Conservation (phyloP, 306 rosid species). For the Abrus pulchellus region DNA sequence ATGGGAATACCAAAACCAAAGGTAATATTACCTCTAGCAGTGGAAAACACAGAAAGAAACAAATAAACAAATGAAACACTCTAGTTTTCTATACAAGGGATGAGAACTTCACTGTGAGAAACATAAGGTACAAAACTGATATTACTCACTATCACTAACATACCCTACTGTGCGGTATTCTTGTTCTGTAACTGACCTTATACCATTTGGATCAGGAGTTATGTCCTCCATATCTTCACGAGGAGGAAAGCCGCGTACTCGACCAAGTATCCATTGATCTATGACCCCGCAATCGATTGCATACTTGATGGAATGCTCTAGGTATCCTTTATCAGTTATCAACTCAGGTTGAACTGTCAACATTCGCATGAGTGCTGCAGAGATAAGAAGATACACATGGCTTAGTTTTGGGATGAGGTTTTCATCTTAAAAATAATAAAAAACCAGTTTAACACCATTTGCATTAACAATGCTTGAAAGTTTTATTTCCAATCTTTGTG, state of each 20-base stretch:
- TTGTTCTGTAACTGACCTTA: constrained; percentile 70
- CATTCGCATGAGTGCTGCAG: constrained; percentile 87
- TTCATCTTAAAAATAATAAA: constrained; percentile 9
- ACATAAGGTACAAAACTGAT: constrained; percentile 44
- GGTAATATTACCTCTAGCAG: constrained; percentile 47
- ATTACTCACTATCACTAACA: constrained; percentile 59
- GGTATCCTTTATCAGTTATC: constrained; percentile 77
- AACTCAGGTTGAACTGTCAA: constrained; percentile 78
- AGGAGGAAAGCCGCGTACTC: constrained; percentile 78
- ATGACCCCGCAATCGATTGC: constrained; percentile 89
- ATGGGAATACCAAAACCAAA: constrained; percentile 47
- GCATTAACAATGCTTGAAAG: constrained; percentile 1
- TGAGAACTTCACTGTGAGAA: constrained; percentile 33
- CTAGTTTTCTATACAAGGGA: constrained; percentile 54
- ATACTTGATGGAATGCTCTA: constrained; percentile 74
- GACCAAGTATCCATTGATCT: constrained; percentile 87
- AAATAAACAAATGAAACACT: constrained; percentile 42
- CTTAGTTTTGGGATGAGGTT: constrained; percentile 26
- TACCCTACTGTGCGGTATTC: constrained; percentile 72
- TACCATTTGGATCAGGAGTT: constrained; percentile 74
- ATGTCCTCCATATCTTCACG: constrained; percentile 68
- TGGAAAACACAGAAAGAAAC: constrained; percentile 26
- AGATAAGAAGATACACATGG: constrained; percentile 31
- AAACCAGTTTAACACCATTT: constrained; percentile 1
- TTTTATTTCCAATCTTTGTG: not conserved